phyloP scores from a whole-genome alignment of 2,329 filamentous ascomycete species.

The Paraconiothyrium sp. region DNA sequence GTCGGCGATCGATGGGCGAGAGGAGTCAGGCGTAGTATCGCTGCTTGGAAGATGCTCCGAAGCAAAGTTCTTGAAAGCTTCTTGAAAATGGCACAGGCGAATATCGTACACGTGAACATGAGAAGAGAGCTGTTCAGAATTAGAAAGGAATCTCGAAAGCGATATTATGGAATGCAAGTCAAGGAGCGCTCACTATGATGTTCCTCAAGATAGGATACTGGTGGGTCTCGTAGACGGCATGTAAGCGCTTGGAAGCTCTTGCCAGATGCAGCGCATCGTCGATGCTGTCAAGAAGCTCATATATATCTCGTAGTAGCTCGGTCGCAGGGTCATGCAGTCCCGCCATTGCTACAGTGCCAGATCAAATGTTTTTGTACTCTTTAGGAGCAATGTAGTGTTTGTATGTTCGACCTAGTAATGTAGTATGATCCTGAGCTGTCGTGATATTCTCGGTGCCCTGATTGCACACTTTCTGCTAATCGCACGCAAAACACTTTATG shows the following conservation, averaged over 20 bases:
- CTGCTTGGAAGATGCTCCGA: neutral
- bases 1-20: neutral
- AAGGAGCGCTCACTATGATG: neutral
- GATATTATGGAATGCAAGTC: neutral
- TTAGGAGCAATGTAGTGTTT: no score
- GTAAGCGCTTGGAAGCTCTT: neutral
- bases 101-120: neutral
- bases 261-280: neutral
- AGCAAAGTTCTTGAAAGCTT: neutral
- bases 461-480: no score
- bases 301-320: neutral
- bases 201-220: neutral
- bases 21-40: neutral
- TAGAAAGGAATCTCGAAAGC: neutral
- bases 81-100: neutral
- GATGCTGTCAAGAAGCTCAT: neutral
- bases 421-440: no score
- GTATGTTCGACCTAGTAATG: no score
- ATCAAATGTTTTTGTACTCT: no score
- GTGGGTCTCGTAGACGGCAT: neutral
- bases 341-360: neutral
- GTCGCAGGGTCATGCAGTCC: neutral
- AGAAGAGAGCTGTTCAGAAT: neutral
- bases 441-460: no score
- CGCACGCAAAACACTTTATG: no score